Conservation (phyloP, 495 filamentous ascomycete species). For the Penicillium canescens region DNA sequence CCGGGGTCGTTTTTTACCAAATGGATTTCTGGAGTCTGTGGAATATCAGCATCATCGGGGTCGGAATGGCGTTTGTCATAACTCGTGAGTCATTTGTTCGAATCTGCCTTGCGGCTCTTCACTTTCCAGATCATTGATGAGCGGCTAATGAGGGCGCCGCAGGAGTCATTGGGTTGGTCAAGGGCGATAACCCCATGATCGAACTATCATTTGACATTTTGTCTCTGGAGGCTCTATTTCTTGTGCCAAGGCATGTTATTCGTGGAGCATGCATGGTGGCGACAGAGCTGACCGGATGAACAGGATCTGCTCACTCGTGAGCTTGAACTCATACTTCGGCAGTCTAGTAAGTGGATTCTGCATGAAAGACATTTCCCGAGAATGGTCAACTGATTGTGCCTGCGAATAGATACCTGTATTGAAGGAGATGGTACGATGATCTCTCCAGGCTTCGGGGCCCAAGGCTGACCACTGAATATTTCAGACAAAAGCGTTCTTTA, state of each 20-base stretch:
- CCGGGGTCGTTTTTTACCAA: constrained; percentile 78
- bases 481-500: constrained; percentile 85
- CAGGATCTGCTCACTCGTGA: constrained; percentile 83
- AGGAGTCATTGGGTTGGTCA: constrained; percentile 74
- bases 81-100: constrained; percentile 58
- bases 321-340: constrained; percentile 89
- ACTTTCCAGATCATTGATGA: background rate
- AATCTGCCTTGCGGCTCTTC: constrained; percentile 16
- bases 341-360: constrained; percentile 53
- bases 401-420: constrained; percentile 69
- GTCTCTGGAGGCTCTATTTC: constrained; percentile 83
- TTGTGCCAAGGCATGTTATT: constrained; percentile 68
- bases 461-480: constrained; percentile 26
- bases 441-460: constrained; percentile 8
- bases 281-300: constrained; percentile 19
- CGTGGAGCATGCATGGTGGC: constrained; percentile 1
- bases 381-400: constrained; percentile 24
- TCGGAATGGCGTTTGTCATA: constrained; percentile 71
- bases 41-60: constrained; percentile 84
- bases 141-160: constrained; percentile 8
- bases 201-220: constrained; percentile 85
- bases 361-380: constrained; percentile 3
- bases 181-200: constrained; percentile 60
- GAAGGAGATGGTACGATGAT: constrained; percentile 71
- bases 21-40: constrained; percentile 90